Percentiles rank a stretch among this genome's conserved stretches.
Evolutionary conservation across 2,329 filamentous ascomycete genomes (phyloP).

Genomic region (Claviceps lovelessii): DNA sequence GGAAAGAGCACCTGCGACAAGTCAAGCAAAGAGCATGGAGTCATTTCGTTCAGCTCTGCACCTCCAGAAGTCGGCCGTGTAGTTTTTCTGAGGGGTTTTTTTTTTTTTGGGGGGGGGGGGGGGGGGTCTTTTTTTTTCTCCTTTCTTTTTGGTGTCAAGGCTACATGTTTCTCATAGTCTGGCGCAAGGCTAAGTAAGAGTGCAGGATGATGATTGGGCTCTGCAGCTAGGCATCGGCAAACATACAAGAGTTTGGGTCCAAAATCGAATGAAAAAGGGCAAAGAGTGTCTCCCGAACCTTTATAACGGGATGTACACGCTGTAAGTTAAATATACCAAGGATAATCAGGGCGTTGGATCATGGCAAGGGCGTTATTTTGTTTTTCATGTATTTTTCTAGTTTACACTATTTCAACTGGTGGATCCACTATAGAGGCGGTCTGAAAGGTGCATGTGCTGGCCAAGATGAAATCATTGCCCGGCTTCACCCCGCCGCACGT

Average conservation of each 20-base stretch:
- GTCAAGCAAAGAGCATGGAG: neutral
- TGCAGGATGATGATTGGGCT: no score
- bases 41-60: neutral
- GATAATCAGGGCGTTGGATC: neutral
- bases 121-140: neutral
- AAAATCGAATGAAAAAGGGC: no score
- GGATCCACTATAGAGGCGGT: neutral
- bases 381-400: neutral
- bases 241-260: no score
- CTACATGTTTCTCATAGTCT: no score
- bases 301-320: neutral
- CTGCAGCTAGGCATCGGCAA: no score
- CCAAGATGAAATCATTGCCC: neutral
- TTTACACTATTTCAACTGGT: neutral
- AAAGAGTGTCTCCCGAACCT: no score
- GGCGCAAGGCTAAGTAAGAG: no score
- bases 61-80: neutral
- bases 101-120: no score
- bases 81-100: no score
- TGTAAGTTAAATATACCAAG: constrained; percentile 4
- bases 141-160: neutral
- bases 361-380: constrained; percentile 3
- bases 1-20: neutral
- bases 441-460: neutral
- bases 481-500: no score